These are phyloP conservation scores for Cronartium ribicola DNA, from an alignment of 1,284 basidiomycete species.

Conservation along the genomic window DNA sequence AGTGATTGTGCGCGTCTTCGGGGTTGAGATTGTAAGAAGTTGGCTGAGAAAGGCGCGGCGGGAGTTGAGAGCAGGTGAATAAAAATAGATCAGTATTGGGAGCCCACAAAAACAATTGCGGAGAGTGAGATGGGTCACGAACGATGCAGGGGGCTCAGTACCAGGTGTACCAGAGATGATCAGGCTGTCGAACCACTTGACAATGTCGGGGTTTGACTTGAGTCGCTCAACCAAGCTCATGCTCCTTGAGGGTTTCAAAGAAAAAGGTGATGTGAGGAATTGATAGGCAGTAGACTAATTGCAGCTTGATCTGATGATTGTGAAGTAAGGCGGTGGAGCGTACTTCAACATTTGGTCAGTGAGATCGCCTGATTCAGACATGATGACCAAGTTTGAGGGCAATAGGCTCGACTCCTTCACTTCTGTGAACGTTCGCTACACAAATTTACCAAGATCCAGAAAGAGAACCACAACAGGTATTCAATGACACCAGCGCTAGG, in stretches of 20 bases:
- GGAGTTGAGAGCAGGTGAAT: neutral
- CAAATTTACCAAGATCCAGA: slow-evolving; percentile 60
- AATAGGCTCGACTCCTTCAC: slow-evolving; percentile 50
- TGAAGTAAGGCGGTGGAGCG: neutral
- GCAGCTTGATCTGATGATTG: too few relatives aligned
- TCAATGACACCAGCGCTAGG: neutral
- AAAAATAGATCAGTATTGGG: neutral
- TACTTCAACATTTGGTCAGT: slow-evolving; percentile 70
- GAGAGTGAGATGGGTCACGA: neutral
- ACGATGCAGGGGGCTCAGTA: slow-evolving; percentile 11
- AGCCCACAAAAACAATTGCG: slow-evolving; percentile 4
- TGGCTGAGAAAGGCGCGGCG: neutral
- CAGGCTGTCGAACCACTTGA: slow-evolving; percentile 35
- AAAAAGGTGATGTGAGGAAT: too few relatives aligned
- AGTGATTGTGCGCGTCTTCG: slow-evolving; percentile 25
- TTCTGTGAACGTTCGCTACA: slow-evolving; percentile 63
- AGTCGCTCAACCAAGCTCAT: slow-evolving; percentile 20
- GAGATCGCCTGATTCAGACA: slow-evolving; percentile 76
- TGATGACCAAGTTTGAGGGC: slow-evolving; percentile 62
- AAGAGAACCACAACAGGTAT: slow-evolving; percentile 28
- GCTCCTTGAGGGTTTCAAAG: slow-evolving; percentile 3
- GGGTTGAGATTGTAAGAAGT: slow-evolving; percentile 8
- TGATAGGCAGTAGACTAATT: too few relatives aligned
- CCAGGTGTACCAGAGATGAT: slow-evolving; percentile 33
- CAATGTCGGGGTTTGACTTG: slow-evolving; percentile 16